These are phyloP conservation scores for Rubroboletus pulcherrimus DNA, from an alignment of 768 basidiomycete species.

Conservation along the genomic window DNA sequence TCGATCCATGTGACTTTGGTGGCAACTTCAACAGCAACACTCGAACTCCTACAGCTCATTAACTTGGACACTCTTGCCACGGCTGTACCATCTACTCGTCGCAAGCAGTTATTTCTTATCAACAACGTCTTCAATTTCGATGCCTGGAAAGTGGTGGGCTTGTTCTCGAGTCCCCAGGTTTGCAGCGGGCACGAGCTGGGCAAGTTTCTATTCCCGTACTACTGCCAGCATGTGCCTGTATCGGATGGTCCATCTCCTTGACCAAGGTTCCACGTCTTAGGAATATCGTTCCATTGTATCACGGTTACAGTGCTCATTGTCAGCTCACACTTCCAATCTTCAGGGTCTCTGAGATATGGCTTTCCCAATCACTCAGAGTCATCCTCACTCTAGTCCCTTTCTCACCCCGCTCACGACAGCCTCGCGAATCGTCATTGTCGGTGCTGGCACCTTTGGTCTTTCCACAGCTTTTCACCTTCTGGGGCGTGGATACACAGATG, in stretches of 20 bases:
- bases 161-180: background rate
- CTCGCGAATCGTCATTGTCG: slow-evolving; percentile 53
- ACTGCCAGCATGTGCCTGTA: background rate
- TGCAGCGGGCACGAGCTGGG: background rate
- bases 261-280: background rate
- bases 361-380: background rate
- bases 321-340: background rate
- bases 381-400: background rate
- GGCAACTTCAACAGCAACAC: too few species aligned
- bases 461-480: slow-evolving; percentile 84
- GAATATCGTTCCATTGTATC: background rate
- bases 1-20: too few species aligned
- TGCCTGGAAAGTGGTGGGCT: background rate
- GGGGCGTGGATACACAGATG: slow-evolving; percentile 57
- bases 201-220: background rate
- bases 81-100: too few species aligned
- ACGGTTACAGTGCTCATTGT: background rate
- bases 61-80: too few species aligned
- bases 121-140: background rate
- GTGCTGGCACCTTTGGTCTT: slow-evolving; percentile 82
- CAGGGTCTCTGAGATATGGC: slow-evolving; percentile 2
- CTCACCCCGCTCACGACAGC: slow-evolving; percentile 1
- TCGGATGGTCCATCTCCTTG: background rate
- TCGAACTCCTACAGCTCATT: too few species aligned
- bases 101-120: too few species aligned